Base-by-base conservation (phyloP, 2,329 filamentous ascomycete species). In the Botryotinia globosa region DNA sequence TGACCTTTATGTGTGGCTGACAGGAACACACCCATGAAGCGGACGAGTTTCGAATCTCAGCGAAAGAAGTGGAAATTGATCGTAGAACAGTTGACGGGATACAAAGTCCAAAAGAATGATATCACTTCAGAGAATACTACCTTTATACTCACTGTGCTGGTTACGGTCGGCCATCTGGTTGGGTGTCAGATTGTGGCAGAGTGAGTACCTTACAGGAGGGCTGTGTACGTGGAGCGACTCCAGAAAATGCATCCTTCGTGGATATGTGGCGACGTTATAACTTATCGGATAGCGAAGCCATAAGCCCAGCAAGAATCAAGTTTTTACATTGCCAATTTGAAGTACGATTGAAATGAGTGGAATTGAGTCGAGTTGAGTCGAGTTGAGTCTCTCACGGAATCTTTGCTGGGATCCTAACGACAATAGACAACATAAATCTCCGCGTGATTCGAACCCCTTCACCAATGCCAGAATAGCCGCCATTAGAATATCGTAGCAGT, bases 141-240 rank as follows among this genome's bases (percentile, higher is more conserved):
- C 29, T 62, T 16, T 20, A 48, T 22, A 20, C 34, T 34, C n/a
- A 29, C 61, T 20, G 37, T 63, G 14, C 61, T 44, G 22, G 25
- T 37, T 42, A 18, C n/a, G n/a, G n/a, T 56, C 51, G 51, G n/a
- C 51, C 51, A 42, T 44, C 14, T 58, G 34, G 51, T 58, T 58
- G 66, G 56, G 42, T 25, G 20, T 37, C 18, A 63, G 34, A 62
- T 37, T 29, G 68, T 70, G 68, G 56, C 68, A 44, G 29, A 70
- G 56, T 63, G 56, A 54, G 45, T 10, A 29, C 25, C 39, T 68
- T 70, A 56, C 42, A 63, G 56, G 29, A 70, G 56, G 68, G 68
- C 68, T 63, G 56, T 69, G 67, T 48, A 34, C 44, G 54, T 45
- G 22, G 5, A 39, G 67, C 44, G 44, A 66, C 25, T 34, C 16